These are phyloP conservation scores for Sporothrix luriei DNA, from an alignment of 2,329 filamentous ascomycete genomes.

Conservation along the genomic window DNA sequence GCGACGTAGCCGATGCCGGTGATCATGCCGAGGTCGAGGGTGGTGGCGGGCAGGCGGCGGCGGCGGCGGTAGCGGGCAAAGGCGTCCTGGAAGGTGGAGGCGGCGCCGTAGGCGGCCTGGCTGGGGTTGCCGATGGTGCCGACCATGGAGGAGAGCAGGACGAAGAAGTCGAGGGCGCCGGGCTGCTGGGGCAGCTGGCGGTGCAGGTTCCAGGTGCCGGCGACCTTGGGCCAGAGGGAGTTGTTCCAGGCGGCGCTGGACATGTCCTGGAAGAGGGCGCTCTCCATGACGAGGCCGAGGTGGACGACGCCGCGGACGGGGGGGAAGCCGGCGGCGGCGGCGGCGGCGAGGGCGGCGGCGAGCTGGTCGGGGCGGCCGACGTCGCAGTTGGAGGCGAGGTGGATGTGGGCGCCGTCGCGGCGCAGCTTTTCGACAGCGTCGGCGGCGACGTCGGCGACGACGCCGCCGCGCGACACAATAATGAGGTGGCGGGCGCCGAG, in stretches of 20 bases:
- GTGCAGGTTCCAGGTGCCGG: conserved; percentile 47
- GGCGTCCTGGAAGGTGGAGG: conserved; percentile 48
- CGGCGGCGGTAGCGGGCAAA: conserved; percentile 44
- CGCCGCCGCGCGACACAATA: conserved; percentile 33
- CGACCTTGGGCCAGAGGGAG: conserved; percentile 42
- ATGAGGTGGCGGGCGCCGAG: conserved; percentile 35
- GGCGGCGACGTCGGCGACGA: conserved; percentile 26
- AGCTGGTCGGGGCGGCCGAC: conserved; percentile 33
- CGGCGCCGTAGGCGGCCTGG: conserved; percentile 49
- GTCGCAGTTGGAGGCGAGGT: conserved; percentile 32
- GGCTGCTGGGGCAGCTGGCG: conserved; percentile 32
- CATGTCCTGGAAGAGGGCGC: conserved; percentile 36
- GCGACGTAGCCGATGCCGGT: conserved; percentile 42
- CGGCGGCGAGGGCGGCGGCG: conserved; percentile 26
- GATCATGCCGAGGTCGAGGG: conserved; percentile 48
- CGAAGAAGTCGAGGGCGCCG: conserved; percentile 45
- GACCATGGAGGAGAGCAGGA: conserved; percentile 43
- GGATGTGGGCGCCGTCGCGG: conserved; percentile 29
- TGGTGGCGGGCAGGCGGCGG: conserved; percentile 43
- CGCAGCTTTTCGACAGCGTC: conserved; percentile 30
- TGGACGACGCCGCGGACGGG: conserved; percentile 35
- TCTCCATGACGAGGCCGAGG: conserved; percentile 35
- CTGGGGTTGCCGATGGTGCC: conserved; percentile 44
- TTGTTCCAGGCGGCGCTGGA: conserved; percentile 32
- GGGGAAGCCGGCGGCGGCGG: conserved; percentile 30